Percentiles rank a stretch among this genome's conserved stretches.
Evolutionary conservation across 257 asterid species (phyloP).

Genomic region (Ilex asprella): DNA sequence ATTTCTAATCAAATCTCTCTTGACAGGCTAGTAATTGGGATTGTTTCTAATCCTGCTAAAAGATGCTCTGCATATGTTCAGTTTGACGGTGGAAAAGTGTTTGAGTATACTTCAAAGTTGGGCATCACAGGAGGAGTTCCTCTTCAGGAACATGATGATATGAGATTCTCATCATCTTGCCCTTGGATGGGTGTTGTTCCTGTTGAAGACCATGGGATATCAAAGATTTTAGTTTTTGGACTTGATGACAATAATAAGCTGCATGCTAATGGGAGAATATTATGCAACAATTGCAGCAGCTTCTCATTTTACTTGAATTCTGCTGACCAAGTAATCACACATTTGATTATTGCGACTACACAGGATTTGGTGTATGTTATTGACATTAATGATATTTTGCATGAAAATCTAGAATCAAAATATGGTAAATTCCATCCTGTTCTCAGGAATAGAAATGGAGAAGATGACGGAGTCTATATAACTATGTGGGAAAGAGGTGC

Average conservation of each 20-base stretch:
- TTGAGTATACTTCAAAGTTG: slow-evolving; percentile 51
- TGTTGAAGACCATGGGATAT: slow-evolving; percentile 32
- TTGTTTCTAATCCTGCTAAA: slow-evolving; percentile 35
- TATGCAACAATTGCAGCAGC: slow-evolving; percentile 83
- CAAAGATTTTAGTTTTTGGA: slow-evolving; percentile 63
- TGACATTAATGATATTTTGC: slow-evolving; percentile 60
- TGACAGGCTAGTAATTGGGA: slow-evolving; percentile 54
- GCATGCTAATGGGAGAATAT: slow-evolving; percentile 48
- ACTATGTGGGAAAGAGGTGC: slow-evolving; percentile 91
- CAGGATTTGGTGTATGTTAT: slow-evolving; percentile 80
- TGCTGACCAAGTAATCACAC: slow-evolving; percentile 53
- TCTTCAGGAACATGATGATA: slow-evolving; percentile 54
- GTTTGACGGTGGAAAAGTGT: slow-evolving; percentile 74
- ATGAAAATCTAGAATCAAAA: slow-evolving; percentile 52
- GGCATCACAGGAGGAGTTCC: slow-evolving; percentile 31
- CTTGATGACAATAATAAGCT: slow-evolving; percentile 75
- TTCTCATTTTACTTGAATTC: slow-evolving; percentile 81
- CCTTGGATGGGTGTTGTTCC: slow-evolving; percentile 67
- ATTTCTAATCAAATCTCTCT: slow-evolving; percentile 38
- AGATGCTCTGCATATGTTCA: slow-evolving; percentile 61
- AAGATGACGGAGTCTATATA: slow-evolving; percentile 44
- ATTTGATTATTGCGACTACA: slow-evolving; percentile 69
- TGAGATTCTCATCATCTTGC: slow-evolving; percentile 64
- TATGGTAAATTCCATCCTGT: slow-evolving; percentile 69
- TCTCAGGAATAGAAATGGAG: slow-evolving; percentile 44